A percentile compares a stretch with the other conserved stretches of the same genome.
These are phyloP conservation scores for Acanthamoeba rhysodes DNA, from an alignment of 208 protist genomes.

Conservation along the genomic window DNA sequence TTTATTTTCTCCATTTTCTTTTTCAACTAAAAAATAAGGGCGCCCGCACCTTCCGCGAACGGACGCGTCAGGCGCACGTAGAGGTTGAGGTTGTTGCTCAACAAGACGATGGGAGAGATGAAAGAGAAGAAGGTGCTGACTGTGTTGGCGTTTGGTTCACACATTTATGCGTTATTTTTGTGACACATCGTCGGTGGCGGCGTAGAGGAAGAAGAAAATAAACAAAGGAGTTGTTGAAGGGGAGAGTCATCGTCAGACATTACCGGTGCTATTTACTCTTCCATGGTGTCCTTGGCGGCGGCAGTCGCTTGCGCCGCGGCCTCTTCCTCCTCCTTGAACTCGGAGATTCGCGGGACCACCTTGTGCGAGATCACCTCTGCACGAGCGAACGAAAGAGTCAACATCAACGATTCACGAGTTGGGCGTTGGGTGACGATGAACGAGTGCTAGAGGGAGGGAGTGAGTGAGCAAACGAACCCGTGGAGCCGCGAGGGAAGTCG, in stretches of 20 bases:
- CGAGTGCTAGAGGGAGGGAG: not conserved
- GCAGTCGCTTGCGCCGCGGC: not conserved
- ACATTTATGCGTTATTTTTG: not conserved
- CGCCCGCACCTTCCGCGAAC: not conserved
- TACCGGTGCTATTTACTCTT: not conserved
- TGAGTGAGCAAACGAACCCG: slow-evolving; percentile 47
- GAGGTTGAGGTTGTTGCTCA: not conserved
- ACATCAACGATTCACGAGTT: not conserved
- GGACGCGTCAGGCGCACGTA: too few species aligned
- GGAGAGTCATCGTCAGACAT: too few species aligned
- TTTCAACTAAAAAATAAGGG: not conserved
- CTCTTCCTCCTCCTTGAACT: slow-evolving; percentile 50
- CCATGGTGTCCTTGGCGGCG: slow-evolving; percentile 32
- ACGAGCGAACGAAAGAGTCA: not conserved
- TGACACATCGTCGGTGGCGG: not conserved
- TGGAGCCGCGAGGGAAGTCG: slow-evolving; percentile 87
- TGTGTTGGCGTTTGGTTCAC: not conserved
- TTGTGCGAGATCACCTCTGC: slow-evolving; percentile 30
- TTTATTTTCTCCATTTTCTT: too few species aligned
- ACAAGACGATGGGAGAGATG: too few species aligned
- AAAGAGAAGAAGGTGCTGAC: too few species aligned
- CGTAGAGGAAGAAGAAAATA: not conserved
- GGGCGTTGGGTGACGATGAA: not conserved
- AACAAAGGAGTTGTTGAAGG: not conserved
- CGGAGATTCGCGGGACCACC: not conserved